Conservation (phyloP, 202 grass and related monocot species). For the Saccharum hybrid region DNA sequence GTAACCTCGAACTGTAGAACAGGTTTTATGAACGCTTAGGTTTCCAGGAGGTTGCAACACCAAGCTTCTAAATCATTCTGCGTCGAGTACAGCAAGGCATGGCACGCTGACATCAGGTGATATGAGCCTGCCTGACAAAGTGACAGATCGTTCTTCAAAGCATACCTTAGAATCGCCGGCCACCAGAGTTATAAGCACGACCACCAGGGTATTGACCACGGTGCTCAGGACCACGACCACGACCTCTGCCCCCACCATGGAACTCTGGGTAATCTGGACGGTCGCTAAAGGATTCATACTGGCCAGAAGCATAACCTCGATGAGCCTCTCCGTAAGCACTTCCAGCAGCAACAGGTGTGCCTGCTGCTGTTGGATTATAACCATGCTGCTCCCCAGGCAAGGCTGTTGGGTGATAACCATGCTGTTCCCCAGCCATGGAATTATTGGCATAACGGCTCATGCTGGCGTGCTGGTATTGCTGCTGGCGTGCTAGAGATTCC, state of each 20-base stretch:
- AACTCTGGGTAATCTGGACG: constrained; percentile 66
- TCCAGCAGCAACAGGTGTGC: constrained; percentile 11
- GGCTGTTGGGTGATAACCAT: constrained; percentile 51
- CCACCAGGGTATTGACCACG: constrained; percentile 67
- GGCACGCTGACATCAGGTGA: constrained; percentile 14
- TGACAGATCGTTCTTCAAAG: not conserved
- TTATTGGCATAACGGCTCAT: constrained; percentile 62
- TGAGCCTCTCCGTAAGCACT: constrained; percentile 59
- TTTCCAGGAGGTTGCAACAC: constrained; percentile 21
- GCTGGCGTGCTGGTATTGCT: constrained; percentile 79
- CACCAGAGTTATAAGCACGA: constrained; percentile 81
- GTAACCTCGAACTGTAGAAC: constrained; percentile 2
- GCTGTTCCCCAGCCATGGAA: constrained; percentile 40
- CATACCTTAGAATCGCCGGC: constrained; percentile 59
- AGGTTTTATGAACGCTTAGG: not conserved
- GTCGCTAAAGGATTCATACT: constrained; percentile 57
- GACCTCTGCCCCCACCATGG: constrained; percentile 52
- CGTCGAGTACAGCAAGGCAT: not conserved
- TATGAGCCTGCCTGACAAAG: not conserved
- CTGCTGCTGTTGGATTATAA: constrained; percentile 48
- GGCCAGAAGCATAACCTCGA: constrained; percentile 59
- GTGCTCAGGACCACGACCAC: constrained; percentile 51
- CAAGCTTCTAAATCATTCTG: constrained; percentile 22
- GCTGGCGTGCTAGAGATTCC: constrained; percentile 71
- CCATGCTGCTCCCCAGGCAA: constrained; percentile 50